Percentiles rank a stretch among this genome's conserved stretches.
These are phyloP conservation scores for Vanderwaltozyma verrucispora DNA, from an alignment of 805 yeast genomes.

Conservation along the genomic window DNA sequence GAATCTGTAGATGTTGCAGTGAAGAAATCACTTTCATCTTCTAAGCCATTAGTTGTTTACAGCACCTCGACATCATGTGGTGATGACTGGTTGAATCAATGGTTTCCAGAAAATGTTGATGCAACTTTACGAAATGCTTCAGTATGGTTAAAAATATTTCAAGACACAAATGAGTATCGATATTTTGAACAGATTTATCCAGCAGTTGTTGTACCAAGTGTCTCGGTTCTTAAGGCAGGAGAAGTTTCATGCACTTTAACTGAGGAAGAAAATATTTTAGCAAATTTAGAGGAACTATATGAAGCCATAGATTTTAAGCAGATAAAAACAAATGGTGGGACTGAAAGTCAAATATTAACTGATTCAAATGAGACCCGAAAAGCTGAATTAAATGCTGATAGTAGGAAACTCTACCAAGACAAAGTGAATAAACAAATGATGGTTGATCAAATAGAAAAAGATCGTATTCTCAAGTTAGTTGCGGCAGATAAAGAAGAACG, in stretches of 20 bases:
- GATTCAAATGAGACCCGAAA: too few relatives aligned
- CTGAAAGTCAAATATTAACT: too few relatives aligned
- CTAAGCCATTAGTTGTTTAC: slow-evolving; percentile 33
- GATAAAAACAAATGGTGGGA: too few relatives aligned
- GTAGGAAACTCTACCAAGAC: slow-evolving; percentile 25
- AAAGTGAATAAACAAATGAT: slow-evolving; percentile 17
- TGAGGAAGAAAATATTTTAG: too few relatives aligned
- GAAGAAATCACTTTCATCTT: slow-evolving; percentile 27
- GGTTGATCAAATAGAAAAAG: slow-evolving; percentile 39
- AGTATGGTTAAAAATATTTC: slow-evolving; percentile 34
- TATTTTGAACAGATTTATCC: slow-evolving; percentile 48
- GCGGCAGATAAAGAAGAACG: slow-evolving; percentile 12
- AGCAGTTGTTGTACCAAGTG: slow-evolving; percentile 41
- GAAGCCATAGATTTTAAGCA: too few relatives aligned
- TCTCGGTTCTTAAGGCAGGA: slow-evolving; percentile 37
- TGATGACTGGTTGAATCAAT: slow-evolving; percentile 16
- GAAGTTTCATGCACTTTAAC: slow-evolving; percentile 13
- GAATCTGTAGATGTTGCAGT: slow-evolving; percentile 32
- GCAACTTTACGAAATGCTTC: too few relatives aligned
- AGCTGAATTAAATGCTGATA: slow-evolving; percentile 8
- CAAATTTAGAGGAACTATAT: too few relatives aligned
- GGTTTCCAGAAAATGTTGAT: slow-evolving; percentile 4
- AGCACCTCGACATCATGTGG: slow-evolving; percentile 18
- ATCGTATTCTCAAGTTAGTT: slow-evolving; percentile 42
- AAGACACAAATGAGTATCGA: slow-evolving; percentile 34